Evolutionary conservation across 768 basidiomycete genomes (phyloP).

Genomic region (Podaxis sp.): DNA sequence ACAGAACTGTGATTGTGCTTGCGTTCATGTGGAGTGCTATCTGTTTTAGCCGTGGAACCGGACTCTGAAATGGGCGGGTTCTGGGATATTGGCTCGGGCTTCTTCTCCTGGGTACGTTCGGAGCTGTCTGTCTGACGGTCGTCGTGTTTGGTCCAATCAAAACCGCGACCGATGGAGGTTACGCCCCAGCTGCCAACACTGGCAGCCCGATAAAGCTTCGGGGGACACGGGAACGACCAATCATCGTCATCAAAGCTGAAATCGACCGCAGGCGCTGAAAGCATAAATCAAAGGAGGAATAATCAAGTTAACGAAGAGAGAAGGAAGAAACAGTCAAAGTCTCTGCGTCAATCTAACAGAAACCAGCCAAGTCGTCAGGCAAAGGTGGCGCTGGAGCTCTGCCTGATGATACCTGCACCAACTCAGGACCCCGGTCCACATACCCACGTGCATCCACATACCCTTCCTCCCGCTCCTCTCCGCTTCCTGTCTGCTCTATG

Average conservation of each 20-base stretch:
- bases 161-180: constrained; percentile 80
- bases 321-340: neutral
- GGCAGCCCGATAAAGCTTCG: constrained; percentile 55
- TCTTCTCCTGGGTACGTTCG: constrained; percentile 10
- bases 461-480: neutral
- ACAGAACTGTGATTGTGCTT: constrained; percentile 32
- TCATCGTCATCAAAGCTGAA: constrained; percentile 69
- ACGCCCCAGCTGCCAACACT: constrained; percentile 84
- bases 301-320: neutral
- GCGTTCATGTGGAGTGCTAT: constrained; percentile 27
- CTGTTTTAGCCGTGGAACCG: neutral
- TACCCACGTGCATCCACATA: constrained; percentile 7
- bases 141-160: constrained; percentile 60
- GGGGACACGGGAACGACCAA: constrained; percentile 54
- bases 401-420: neutral
- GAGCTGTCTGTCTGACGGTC: constrained; percentile 12
- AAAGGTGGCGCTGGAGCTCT: constrained; percentile 2
- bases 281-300: constrained; percentile 41
- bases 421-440: constrained; percentile 10
- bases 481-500: neutral
- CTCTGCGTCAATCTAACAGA: neutral
- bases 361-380: neutral
- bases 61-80: constrained; percentile 13
- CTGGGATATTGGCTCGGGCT: constrained; percentile 17
- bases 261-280: constrained; percentile 58